phyloP scores from a whole-genome alignment of 768 basidiomycete species.

The Termitomyces sp. region DNA sequence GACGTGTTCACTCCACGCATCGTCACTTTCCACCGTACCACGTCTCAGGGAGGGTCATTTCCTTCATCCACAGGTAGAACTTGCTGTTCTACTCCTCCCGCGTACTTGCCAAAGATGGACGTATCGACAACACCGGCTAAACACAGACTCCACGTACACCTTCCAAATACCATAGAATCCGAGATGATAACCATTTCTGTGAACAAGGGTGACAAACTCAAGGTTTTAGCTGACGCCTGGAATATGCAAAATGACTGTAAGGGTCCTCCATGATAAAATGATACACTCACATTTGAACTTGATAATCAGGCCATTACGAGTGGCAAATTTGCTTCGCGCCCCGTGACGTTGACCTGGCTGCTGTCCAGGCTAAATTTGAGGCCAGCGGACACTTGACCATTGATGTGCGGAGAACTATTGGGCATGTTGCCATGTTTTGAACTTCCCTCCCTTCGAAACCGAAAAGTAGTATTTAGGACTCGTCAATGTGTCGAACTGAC shows the following conservation, averaged over 20 bases:
- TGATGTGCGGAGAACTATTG: slow-evolving; percentile 28
- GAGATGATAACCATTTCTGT: slow-evolving; percentile 64
- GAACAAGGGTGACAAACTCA: slow-evolving; percentile 51
- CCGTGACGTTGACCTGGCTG: slow-evolving; percentile 48
- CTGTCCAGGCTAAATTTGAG: slow-evolving; percentile 45
- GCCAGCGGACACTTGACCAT: slow-evolving; percentile 41
- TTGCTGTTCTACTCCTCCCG: slow-evolving; percentile 19
- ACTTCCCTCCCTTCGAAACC: neutral
- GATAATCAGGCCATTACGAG: slow-evolving; percentile 47
- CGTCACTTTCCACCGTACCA: slow-evolving; percentile 8
- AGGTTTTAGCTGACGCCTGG: slow-evolving; percentile 59
- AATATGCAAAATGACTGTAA: slow-evolving; percentile 54
- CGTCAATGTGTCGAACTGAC: neutral
- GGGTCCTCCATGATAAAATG: slow-evolving; percentile 16
- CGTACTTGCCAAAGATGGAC: slow-evolving; percentile 37
- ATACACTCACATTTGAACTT: slow-evolving; percentile 1
- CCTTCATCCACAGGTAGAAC: slow-evolving; percentile 23
- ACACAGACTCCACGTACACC: slow-evolving; percentile 42
- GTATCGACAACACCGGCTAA: slow-evolving; percentile 30
- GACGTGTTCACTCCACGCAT: slow-evolving; percentile 14
- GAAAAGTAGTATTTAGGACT: neutral
- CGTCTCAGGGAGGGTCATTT: slow-evolving; percentile 5
- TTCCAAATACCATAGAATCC: slow-evolving; percentile 41
- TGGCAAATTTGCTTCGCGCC: slow-evolving; percentile 54
- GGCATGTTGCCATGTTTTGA: neutral